Base-by-base conservation (phyloP, 352 stramenopile species). In the Phytopythium kandeliae region DNA sequence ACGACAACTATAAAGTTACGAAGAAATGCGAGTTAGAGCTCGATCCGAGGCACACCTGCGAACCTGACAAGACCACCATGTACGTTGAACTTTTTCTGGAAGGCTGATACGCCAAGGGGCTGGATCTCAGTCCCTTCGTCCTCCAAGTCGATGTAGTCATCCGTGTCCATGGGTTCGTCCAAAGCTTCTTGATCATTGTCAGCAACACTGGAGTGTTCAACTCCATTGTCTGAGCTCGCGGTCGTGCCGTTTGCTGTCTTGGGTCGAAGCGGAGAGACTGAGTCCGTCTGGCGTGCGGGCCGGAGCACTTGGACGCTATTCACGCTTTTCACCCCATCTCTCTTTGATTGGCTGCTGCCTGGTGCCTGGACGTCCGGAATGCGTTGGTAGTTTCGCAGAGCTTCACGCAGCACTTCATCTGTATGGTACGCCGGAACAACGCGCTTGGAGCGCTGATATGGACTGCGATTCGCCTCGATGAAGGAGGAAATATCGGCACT, bases 61-160 rank as follows among this genome's bases (percentile, higher is more conserved):
- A n/a, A 9, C 28, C 4, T 31, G 4, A 31, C 9, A 4, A 31
- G 28, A 31, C 4, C 28, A 9, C 4, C 28, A 31, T 9, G 28
- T 64, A 89, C 78, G 63, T 90, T 84, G 49, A 94, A 91, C 41
- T 87, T 86, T 58, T 86, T 91, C 52, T 90, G 74, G 44, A 92
- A 88, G 50, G 90, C 78, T 1, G 81, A 83, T 55, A 74, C 66
- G 1, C 51, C 77, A 22, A 90, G 63, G 21, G 74, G 55, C 31
- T 85, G 70, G 7, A 56, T 44, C 44, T 87, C 45, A 1, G 30
- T 13, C 10, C 8, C 45, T 40, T 35, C 31, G 21, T 51, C 45
- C 2, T 51, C 45, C 30, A 51, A n/a, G 0, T 9, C 69, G 1
- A 53, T 15, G 21, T 70, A 69, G 24, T 81, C 71, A n/a, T 83